Conservation (phyloP, 345 rosid genomes). For the Citropsis articulata region DNA sequence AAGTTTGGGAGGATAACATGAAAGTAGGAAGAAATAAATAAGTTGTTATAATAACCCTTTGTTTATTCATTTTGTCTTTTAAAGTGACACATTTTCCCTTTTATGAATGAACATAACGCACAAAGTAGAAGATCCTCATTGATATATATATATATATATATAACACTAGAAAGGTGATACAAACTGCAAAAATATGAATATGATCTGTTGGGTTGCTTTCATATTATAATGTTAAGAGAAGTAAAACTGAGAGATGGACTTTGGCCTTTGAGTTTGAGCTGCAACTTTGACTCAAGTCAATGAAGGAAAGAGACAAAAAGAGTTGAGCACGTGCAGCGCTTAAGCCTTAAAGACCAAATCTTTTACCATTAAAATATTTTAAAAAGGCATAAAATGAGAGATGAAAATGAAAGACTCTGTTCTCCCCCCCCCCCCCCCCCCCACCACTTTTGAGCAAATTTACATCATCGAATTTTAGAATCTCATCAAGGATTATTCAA, state of each 20-base stretch:
- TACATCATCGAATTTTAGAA: too few relatives aligned
- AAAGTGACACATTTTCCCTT: neutral
- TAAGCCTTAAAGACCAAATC: too few relatives aligned
- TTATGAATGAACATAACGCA: neutral
- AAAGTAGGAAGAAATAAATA: neutral
- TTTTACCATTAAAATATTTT: too few relatives aligned
- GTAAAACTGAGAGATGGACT: neutral
- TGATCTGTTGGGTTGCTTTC: neutral
- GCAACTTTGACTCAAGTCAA: constrained; percentile 2
- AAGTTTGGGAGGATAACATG: neutral
- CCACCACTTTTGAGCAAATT: too few relatives aligned
- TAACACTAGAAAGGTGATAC: constrained; percentile 3
- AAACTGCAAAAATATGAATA: neutral
- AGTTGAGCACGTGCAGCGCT: too few relatives aligned
- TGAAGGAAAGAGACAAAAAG: constrained; percentile 12
- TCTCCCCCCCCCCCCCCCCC: too few relatives aligned
- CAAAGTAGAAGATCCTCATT: neutral
- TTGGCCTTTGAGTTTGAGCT: constrained; percentile 11
- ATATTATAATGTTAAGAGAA: neutral
- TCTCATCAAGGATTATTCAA: too few relatives aligned
- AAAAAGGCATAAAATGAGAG: too few relatives aligned
- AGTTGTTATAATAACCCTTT: neutral
- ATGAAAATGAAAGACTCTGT: too few relatives aligned
- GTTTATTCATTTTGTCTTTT: neutral
- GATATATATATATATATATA: neutral